Evolutionary conservation across 2,329 filamentous ascomycete species (phyloP).

Genomic region (Calonectria crousiana): DNA sequence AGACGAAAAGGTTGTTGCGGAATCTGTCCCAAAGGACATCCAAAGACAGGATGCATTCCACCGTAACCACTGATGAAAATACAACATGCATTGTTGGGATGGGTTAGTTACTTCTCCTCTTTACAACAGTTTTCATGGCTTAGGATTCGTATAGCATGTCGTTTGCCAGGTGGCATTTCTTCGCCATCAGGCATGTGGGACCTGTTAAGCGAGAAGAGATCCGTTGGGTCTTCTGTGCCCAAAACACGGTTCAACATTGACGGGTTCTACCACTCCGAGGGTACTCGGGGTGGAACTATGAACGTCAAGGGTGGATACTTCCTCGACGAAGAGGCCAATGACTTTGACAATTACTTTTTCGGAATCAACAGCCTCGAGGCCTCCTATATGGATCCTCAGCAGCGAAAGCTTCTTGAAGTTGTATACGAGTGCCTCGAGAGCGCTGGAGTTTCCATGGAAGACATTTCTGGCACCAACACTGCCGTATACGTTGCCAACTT

Average conservation of each 20-base stretch:
- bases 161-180: not conserved
- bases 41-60: not conserved
- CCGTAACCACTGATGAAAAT: not conserved
- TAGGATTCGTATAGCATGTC: not conserved
- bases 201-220: not conserved
- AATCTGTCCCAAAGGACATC: not conserved
- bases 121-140: not conserved
- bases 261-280: not conserved
- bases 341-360: slow-evolving; percentile 2
- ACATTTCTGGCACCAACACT: not conserved
- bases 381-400: slow-evolving; percentile 4
- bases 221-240: not conserved
- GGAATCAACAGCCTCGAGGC: not conserved
- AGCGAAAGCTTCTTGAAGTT: slow-evolving; percentile 9
- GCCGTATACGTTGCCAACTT: not conserved
- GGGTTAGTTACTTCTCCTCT: not conserved
- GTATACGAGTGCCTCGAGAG: not conserved
- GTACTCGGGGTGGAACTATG: not conserved
- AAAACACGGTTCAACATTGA: slow-evolving; percentile 5
- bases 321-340: not conserved
- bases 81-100: slow-evolving; percentile 8
- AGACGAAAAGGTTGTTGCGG: not conserved
- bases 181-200: slow-evolving; percentile 7
- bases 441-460: not conserved
- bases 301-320: not conserved